Evolutionary conservation across 2,329 filamentous ascomycete genomes (phyloP), one percentile per base, ranked within the genome.

Genomic region (Alternaria angustiovoidea): DNA sequence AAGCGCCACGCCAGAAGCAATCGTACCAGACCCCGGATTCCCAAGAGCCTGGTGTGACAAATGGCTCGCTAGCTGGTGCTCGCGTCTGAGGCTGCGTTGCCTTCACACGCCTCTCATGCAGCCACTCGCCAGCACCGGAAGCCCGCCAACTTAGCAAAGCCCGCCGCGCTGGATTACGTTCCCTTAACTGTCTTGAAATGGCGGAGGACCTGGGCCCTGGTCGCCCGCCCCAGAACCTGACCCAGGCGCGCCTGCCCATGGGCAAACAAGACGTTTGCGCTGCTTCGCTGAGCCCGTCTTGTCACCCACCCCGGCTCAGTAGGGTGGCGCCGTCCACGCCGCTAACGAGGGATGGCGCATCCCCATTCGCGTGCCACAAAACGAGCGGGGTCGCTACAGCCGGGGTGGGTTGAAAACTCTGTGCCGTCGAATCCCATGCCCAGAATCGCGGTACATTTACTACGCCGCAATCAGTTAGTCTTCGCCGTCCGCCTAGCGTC

Each of bases 331-430:
- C 46, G 34, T n/a, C 47, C 18, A 28, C 46, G 43, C 38, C 41
- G 32, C 49, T 53, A 47, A 34, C 43, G 38, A 51, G 43, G 44
- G 30, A 39, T 28, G 28, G 41, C 53, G 34, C 36, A 34, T 44
- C 34, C 42, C 67, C 59, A 71, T 68, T 70, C 58, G 66, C 58
- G 41, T 52, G 59, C 55, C 8, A 57, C 53, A 58, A 51, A 65
- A 65, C 62, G 57, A 70, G 70, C 68, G 69, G 70, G 69, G 66
- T 51, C 32, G 12, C 12, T 11, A 16, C 32, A 14, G 32, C 32
- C 32, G 32, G 64, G 64, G 62, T 55, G 32, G 57, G 46, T 24
- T 67, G 66, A 74, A 71, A 73, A 70, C 65, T 74, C 71, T 74
- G 65, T 71, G 59, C 68, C 69, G 70, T 44, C 56, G 48, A 43